Conservation (phyloP, 257 asterid genomes). For the Prunella vulgaris region DNA sequence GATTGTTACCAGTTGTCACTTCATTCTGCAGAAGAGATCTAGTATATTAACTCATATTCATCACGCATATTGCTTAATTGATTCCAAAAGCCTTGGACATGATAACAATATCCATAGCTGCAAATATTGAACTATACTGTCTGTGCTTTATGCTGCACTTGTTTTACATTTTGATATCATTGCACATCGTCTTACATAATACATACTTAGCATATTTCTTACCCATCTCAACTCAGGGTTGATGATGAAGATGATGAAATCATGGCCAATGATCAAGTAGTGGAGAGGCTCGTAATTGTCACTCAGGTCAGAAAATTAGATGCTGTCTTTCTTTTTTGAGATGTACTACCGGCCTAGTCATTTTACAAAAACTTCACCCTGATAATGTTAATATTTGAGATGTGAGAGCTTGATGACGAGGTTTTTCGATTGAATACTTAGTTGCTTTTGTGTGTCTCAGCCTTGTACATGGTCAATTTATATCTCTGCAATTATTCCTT, state of each 20-base stretch:
- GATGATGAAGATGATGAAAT: constrained; percentile 72
- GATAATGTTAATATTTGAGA: background rate
- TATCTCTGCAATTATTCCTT: background rate
- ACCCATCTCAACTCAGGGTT: constrained; percentile 35
- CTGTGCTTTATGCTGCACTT: background rate
- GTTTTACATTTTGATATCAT: background rate
- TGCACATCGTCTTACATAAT: background rate
- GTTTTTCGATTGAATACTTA: background rate
- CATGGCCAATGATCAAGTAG: constrained; percentile 55
- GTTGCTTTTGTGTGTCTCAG: background rate
- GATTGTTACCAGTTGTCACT: background rate
- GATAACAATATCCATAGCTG: background rate
- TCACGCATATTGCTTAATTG: background rate
- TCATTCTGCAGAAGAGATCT: background rate
- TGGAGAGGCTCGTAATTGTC: constrained; percentile 79
- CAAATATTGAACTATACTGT: background rate
- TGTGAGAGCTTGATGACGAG: background rate
- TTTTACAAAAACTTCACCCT: background rate
- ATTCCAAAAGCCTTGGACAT: constrained; percentile 11
- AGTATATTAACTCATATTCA: background rate
- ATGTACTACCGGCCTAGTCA: background rate
- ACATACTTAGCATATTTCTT: background rate
- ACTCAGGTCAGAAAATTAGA: constrained; percentile 57
- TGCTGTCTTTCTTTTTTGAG: constrained; percentile 10
- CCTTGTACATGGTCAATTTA: background rate